These are phyloP conservation scores for Dryas integrifolia DNA, from an alignment of 331 rosid species.

Conservation along the genomic window DNA sequence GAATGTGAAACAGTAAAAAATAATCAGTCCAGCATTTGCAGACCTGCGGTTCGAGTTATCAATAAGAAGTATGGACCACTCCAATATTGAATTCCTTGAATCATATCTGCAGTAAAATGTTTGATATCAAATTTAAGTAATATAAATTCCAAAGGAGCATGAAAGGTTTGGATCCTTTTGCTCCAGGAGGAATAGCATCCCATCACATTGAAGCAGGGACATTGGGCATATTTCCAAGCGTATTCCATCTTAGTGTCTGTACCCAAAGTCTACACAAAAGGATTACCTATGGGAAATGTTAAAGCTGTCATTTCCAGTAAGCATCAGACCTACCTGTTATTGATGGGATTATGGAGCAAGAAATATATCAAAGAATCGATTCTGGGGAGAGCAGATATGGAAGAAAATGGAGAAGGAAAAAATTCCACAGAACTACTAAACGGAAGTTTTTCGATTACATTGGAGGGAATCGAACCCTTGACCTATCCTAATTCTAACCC, in stretches of 20 bases:
- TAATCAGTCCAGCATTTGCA: conserved; percentile 5
- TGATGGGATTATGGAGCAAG: too few species aligned
- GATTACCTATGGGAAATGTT: not conserved
- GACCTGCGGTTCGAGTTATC: conserved; percentile 95
- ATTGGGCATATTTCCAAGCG: not conserved
- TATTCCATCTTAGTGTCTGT: not conserved
- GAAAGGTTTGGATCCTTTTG: not conserved
- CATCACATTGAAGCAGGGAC: not conserved
- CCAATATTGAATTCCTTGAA: conserved; percentile 79
- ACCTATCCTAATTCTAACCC: too few species aligned
- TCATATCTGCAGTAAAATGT: conserved; percentile 63
- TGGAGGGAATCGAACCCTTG: too few species aligned
- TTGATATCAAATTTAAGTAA: not conserved
- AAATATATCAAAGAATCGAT: not conserved
- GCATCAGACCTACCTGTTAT: too few species aligned
- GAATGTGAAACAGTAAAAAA: conserved; percentile 1
- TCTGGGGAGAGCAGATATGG: not conserved
- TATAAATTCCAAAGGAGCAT: not conserved
- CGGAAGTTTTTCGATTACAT: too few species aligned
- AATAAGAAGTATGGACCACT: conserved; percentile 89
- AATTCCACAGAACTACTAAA: too few species aligned
- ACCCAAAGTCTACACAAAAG: conserved; percentile 1
- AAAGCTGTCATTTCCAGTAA: too few species aligned
- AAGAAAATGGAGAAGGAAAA: too few species aligned
- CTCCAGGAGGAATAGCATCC: conserved; percentile 1